These are phyloP conservation scores for Pythium diclinum DNA, from an alignment of 352 stramenopile genomes.

Conservation along the genomic window DNA sequence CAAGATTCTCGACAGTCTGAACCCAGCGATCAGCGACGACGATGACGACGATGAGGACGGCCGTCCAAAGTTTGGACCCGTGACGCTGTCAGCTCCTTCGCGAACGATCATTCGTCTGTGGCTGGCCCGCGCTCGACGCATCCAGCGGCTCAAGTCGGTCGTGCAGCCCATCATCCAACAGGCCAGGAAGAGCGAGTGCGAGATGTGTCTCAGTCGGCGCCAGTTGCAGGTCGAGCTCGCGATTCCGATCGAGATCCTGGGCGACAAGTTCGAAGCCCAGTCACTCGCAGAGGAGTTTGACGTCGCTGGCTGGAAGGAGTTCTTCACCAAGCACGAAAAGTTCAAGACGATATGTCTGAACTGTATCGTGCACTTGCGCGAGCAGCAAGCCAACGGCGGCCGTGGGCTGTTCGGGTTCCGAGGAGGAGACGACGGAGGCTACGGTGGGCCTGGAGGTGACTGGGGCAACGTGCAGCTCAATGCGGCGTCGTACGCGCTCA, in stretches of 20 bases:
- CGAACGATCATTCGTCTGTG: constrained; percentile 92
- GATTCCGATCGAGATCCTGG: constrained; percentile 91
- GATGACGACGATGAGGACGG: constrained; percentile 82
- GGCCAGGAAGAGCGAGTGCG: constrained; percentile 90
- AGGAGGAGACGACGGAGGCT: constrained; percentile 9
- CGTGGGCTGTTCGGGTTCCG: constrained; percentile 28
- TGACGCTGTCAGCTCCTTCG: constrained; percentile 88
- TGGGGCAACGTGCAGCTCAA: constrained; percentile 72
- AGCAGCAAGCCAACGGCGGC: constrained; percentile 29
- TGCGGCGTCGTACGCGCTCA: constrained; percentile 83
- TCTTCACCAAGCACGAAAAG: constrained; percentile 91
- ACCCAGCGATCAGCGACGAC: constrained; percentile 93
- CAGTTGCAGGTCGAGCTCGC: constrained; percentile 94
- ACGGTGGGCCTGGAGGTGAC: constrained; percentile 34
- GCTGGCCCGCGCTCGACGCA: constrained; percentile 82
- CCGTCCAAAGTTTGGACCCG: constrained; percentile 82
- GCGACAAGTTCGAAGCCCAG: constrained; percentile 90
- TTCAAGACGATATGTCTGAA: constrained; percentile 95
- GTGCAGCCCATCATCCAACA: constrained; percentile 92
- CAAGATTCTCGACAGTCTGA: constrained; percentile 94
- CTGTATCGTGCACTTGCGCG: constrained; percentile 84
- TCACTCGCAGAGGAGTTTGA: constrained; percentile 90
- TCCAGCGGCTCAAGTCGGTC: constrained; percentile 79
- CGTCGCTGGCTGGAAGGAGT: constrained; percentile 93
- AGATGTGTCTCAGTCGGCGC: constrained; percentile 92